Base-by-base conservation (phyloP, 768 basidiomycete species). In the Leucocoprinus birnbaumii region DNA sequence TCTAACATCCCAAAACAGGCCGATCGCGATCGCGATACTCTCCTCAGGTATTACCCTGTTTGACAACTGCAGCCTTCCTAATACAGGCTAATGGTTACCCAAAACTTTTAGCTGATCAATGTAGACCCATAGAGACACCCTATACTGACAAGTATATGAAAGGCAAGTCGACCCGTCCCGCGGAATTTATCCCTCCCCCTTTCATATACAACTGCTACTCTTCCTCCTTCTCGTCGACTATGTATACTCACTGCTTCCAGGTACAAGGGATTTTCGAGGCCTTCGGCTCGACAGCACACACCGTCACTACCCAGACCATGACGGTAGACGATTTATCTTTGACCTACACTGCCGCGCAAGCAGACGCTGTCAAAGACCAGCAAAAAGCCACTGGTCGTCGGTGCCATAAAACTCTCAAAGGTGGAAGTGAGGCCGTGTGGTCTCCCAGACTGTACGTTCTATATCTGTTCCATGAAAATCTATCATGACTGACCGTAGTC, bases 351-450 rank as follows among this genome's bases (percentile, higher is more conserved):
- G 70, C 72, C 10, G 71, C 73, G 2, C 65, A 67, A n/a, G 66
- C 72, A 43, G 71, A 75, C 51, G 68, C 64, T 46, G 51, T 57
- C n/a, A 14, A 47, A 16, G 19, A 82, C 58, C 77, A 84, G 62
- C 76, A 80, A 50, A 80, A 85, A 57, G 79, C 85, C 50, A 81
- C 76, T 53, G 79, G 80, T 40, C 79, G 88, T 57, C 85, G 86
- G 66, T 84, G 78, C 61, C 89, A 86, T 84, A 87, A 88, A 66
- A 87, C 85, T 0, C 69, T 86, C n/a, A 83, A 80, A 67, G 87
- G 86, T 43, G 66, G 64, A 56, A 80, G 81, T 21, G 87, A 89
- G 63, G 80, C 84, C 6, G 87, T 90, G 10, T 90, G 88, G 88
- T 87, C 88, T 46, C 86, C 85, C 11, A 76, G 82, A 55, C 76